Base-by-base conservation (phyloP, 1,139 yeast species). In the Debaryomycetaceae sp. region DNA sequence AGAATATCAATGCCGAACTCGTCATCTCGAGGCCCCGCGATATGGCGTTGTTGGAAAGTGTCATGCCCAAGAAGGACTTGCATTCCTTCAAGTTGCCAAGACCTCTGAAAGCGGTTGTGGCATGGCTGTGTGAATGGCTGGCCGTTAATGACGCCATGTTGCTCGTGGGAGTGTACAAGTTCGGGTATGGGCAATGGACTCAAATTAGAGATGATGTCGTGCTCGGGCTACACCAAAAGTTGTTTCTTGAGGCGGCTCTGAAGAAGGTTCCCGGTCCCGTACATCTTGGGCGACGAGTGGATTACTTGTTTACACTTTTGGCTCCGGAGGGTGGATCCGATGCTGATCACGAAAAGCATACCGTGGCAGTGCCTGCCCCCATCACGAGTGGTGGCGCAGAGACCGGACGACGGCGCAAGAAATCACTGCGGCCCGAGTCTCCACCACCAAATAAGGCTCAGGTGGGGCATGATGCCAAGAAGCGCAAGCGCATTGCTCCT, bases 111-210 rank as follows among this genome's bases (percentile, higher is more conserved):
- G 76, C 78, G 16, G 97, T 86, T 4, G 76, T 74, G 46, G 87
- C 85, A 25, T 92, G 99, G 99, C 70, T 74, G 32, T 83, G 95
- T 45, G 76, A 73, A 23, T 92, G 99, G 99, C 62, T 66, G 4
- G 64, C 68, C 11, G 70, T 64, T 25, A 95, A 92, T 48, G 99
- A 92, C 52, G 80, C 86, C 26, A 80, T 77, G 75, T 62, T 92
- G 31, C 54, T 92, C 37, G 73, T 81, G 25, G 99, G 99, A 38
- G 81, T 90, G 20, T 71, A 73, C 48, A 86, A 85, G 52, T 85
- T 87, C 53, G 99, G 99, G 0, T 90, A 85, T 48, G 98, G 98
- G 14, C 79, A 95, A 1, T 92, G 98, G 98, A 54, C 71, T 5
- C 87, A 82, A 49, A 87, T 92, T 27, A 65, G 98, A 48, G 98